Conservation (phyloP, 2,329 filamentous ascomycete species). For the Arthroderma sp. region DNA sequence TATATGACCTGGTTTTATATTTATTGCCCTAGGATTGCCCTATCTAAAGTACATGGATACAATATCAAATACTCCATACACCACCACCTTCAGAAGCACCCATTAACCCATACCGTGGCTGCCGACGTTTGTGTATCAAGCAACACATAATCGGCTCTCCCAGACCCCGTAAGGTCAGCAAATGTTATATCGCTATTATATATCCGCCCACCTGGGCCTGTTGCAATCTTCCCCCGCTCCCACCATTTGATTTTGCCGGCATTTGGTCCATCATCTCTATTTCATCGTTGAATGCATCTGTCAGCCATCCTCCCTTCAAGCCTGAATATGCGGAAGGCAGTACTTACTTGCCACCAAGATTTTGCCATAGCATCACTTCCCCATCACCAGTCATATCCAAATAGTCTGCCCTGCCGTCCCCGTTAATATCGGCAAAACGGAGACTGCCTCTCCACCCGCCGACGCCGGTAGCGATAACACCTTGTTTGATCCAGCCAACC, state of each 20-base stretch:
- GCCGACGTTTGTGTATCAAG: neutral
- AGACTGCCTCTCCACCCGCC: neutral
- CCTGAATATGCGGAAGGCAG: neutral
- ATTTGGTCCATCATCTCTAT: slow-evolving; percentile 1
- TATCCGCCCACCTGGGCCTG: neutral
- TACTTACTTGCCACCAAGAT: slow-evolving; percentile 1
- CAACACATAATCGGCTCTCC: neutral
- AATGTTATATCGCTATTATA: neutral
- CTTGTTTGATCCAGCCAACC: slow-evolving; percentile 2
- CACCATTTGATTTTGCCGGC: slow-evolving; percentile 2
- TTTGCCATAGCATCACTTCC: neutral
- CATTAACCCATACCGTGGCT: neutral
- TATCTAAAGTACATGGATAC: too few relatives aligned
- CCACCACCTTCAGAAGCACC: neutral
- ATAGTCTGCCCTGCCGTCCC: slow-evolving; percentile 6
- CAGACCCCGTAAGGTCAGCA: slow-evolving; percentile 5
- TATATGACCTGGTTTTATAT: too few relatives aligned
- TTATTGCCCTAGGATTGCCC: too few relatives aligned
- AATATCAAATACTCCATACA: too few relatives aligned
- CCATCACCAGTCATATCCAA: neutral
- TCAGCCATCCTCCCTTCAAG: neutral
- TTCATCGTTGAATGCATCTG: neutral
- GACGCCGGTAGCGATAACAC: slow-evolving; percentile 5
- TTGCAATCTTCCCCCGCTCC: slow-evolving; percentile 2
- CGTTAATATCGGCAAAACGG: slow-evolving; percentile 8